phyloP scores from a whole-genome alignment of 345 rosid genomes.

The Xanthoceras sorbifolium region DNA sequence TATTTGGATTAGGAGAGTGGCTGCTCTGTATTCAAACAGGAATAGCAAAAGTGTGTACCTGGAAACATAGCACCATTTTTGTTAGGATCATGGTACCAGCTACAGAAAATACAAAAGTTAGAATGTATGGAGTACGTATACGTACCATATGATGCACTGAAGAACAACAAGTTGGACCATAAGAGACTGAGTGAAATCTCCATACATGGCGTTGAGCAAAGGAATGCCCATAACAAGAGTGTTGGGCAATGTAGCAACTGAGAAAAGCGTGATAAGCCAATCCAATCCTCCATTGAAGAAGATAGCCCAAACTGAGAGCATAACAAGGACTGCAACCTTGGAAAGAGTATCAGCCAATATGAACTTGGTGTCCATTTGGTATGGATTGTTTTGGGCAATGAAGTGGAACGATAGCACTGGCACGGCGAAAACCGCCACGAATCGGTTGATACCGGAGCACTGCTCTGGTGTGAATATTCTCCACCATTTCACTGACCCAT shows the following conservation, averaged over 20 bases:
- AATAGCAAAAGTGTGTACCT: constrained; percentile 58
- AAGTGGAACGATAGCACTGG: constrained; percentile 57
- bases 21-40: constrained; percentile 55
- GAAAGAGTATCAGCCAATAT: constrained; percentile 48
- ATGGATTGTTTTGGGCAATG: constrained; percentile 51
- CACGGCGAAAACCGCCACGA: constrained; percentile 51
- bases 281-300: constrained; percentile 39
- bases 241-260: constrained; percentile 51
- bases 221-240: constrained; percentile 69
- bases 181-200: constrained; percentile 48
- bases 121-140: no score
- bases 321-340: constrained; percentile 35
- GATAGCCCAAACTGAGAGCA: constrained; percentile 33
- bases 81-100: no score
- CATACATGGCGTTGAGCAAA: constrained; percentile 54
- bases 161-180: constrained; percentile 62
- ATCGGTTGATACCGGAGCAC: constrained; percentile 56
- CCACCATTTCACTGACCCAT: constrained; percentile 61
- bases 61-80: no score
- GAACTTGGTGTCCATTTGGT: constrained; percentile 53
- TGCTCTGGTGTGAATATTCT: constrained; percentile 51
- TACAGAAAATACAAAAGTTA: no score
- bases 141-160: constrained; percentile 55
- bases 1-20: constrained; percentile 38
- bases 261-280: constrained; percentile 59